Conservation (phyloP, 805 yeast genomes). For the Candida pseudofarinosa region DNA sequence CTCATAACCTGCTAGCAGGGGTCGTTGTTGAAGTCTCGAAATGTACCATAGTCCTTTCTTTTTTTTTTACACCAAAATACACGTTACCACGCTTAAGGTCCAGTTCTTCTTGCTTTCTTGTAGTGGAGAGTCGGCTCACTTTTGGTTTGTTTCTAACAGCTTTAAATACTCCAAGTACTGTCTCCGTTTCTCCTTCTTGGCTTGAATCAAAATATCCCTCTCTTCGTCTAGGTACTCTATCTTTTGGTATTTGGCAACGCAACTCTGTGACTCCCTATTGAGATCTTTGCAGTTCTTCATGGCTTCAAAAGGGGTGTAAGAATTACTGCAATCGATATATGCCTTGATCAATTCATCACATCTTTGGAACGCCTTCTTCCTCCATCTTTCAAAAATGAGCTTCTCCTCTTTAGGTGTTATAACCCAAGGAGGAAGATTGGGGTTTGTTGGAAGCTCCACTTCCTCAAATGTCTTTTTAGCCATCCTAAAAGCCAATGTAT, state of each 20-base stretch:
- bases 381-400: slow-evolving; percentile 67
- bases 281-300: slow-evolving; percentile 62
- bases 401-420: slow-evolving; percentile 74
- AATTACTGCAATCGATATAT: slow-evolving; percentile 63
- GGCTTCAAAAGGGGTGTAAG: slow-evolving; percentile 55
- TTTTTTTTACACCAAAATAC: too few relatives aligned
- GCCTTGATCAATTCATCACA: slow-evolving; percentile 70
- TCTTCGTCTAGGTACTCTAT: slow-evolving; percentile 66
- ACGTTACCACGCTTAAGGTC: too few relatives aligned
- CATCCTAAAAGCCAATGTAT: background rate
- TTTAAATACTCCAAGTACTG: slow-evolving; percentile 1
- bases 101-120: background rate
- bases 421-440: slow-evolving; percentile 67
- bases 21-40: too few relatives aligned
- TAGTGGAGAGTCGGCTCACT: background rate
- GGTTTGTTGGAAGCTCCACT: slow-evolving; percentile 37
- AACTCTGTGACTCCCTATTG: slow-evolving; percentile 55
- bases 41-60: too few relatives aligned
- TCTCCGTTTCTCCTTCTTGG: slow-evolving; percentile 37
- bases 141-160: background rate
- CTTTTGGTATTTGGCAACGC: slow-evolving; percentile 59
- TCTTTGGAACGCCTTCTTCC: slow-evolving; percentile 56
- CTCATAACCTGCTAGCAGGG: too few relatives aligned
- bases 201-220: slow-evolving; percentile 58
- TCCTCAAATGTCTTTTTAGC: slow-evolving; percentile 33